These are phyloP conservation scores for Penicillium manginii DNA, from an alignment of 495 filamentous ascomycete species.

Conservation along the genomic window DNA sequence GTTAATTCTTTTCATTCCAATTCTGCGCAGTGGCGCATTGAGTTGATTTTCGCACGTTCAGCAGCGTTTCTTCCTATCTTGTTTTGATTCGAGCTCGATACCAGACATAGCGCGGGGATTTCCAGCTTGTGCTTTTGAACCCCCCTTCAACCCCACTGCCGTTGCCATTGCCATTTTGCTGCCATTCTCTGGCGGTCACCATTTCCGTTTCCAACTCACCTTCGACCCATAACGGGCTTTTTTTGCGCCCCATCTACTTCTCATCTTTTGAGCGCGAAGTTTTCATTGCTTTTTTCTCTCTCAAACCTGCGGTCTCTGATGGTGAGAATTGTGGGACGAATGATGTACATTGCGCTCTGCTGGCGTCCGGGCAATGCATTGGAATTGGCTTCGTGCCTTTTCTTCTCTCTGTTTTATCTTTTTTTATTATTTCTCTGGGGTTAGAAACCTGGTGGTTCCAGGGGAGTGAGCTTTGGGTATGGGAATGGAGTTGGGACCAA, in stretches of 20 bases:
- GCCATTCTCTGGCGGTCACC: conserved; percentile 19
- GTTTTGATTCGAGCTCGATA: conserved; percentile 43
- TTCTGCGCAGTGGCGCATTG: conserved; percentile 19
- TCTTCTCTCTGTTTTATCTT: conserved; percentile 6
- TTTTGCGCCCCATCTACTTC: neutral
- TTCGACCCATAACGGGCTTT: conserved; percentile 2
- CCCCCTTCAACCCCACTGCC: conserved; percentile 9
- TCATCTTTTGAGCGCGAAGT: conserved; percentile 9
- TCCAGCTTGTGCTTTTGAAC: conserved; percentile 11
- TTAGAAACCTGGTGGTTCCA: conserved; percentile 10
- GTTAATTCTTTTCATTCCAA: conserved; percentile 20
- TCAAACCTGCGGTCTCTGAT: conserved; percentile 11
- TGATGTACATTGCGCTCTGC: conserved; percentile 32
- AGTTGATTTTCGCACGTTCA: conserved; percentile 14
- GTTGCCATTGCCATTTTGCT: conserved; percentile 11
- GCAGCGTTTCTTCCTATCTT: conserved; percentile 17
- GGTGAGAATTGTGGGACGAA: conserved; percentile 16
- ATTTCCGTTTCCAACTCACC: conserved; percentile 3
- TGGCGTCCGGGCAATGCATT: conserved; percentile 36
- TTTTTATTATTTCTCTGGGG: conserved; percentile 4
- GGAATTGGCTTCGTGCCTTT: conserved; percentile 18
- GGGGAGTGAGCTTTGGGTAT: conserved; percentile 11
- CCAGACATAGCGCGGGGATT: conserved; percentile 36
- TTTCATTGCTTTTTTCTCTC: neutral
- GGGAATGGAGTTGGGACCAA: conserved; percentile 23